phyloP scores from a whole-genome alignment of 139 green algal genomes.

The Micractinium sp. region DNA sequence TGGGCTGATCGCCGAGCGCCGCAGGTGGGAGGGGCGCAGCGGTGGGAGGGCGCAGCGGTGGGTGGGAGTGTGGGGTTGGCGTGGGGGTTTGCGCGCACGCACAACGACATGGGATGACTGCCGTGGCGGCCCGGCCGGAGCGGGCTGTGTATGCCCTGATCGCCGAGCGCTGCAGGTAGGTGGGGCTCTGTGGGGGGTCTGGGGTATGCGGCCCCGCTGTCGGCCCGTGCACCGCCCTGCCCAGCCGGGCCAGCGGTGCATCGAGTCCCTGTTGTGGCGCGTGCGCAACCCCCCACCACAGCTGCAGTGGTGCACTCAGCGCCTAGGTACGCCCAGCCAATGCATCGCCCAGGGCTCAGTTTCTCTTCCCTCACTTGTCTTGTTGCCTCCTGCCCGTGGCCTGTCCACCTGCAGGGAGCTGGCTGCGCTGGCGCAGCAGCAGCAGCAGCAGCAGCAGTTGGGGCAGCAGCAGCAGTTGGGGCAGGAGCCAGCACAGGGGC shows the following conservation, averaged over 20 bases:
- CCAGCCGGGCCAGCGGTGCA: too few relatives aligned
- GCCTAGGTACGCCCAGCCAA: not conserved
- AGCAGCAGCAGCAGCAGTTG: not conserved
- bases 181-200: not conserved
- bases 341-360: not conserved
- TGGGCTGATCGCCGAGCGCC: constrained; percentile 69
- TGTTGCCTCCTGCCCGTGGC: not conserved
- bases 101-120: not conserved
- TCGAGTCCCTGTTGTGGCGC: too few relatives aligned
- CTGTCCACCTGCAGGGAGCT: not conserved
- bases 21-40: constrained; percentile 18
- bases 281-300: too few relatives aligned
- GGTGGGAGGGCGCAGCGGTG: constrained; percentile 15
- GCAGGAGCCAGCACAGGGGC: not conserved
- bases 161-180: not conserved
- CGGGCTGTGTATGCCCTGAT: not conserved
- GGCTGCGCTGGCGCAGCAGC: not conserved
- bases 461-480: not conserved
- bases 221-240: too few relatives aligned
- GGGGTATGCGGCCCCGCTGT: too few relatives aligned
- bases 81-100: not conserved
- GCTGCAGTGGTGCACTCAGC: too few relatives aligned
- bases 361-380: too few relatives aligned
- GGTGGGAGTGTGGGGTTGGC: not conserved
- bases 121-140: not conserved